Base-by-base conservation (phyloP, 1,284 basidiomycete genomes). In the Pseudozyma thailandica region DNA sequence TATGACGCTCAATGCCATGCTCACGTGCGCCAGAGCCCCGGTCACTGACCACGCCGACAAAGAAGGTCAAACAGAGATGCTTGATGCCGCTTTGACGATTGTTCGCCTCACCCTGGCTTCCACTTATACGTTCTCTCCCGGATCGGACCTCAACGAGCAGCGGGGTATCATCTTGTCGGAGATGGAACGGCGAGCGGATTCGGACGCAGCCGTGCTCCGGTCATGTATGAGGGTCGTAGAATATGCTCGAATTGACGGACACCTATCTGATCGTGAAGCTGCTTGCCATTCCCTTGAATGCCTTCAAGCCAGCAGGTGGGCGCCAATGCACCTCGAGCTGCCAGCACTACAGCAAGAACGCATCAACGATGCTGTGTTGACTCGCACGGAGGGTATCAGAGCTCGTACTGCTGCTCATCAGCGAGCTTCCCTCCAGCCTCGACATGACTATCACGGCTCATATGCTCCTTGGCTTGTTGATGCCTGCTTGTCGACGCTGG, bases 401-500 rank as follows among this genome's bases (percentile, higher is more conserved):
- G 59, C 54, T 5, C 54, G 60, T 6, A 54, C 35, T 20, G 51
- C 65, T 18, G 38, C 65, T 15, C 46, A 41, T 25, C 64, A 61
- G 30, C 38, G 54, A 21, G 9, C 44, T 8, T 39, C 55, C 3
- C 42, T 69, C 21, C 52, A 61, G 16, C 3, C 26, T 3, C 25
- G 43, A 4, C 54, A 68, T 18, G 50, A 53, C 45, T 61, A 60
- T 26, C 50, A 60, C 21, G 57, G 57, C 9, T 21, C 42, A 1
- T 66, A 60, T n/a, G 52, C 63, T 28, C 63, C 63, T 16, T 66
- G 63, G 63, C 57, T 61, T 0, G 47, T 52, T 6, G 58, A 62
- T 18, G 64, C 64, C 8, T 68, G 64, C 31, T 31, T 68, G 25
- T 51, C 58, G 4, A 37, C 38, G 4, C 31, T 56, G 20, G 23